phyloP scores from a whole-genome alignment of 1,139 yeast genomes.

The Candida freyschussii region DNA sequence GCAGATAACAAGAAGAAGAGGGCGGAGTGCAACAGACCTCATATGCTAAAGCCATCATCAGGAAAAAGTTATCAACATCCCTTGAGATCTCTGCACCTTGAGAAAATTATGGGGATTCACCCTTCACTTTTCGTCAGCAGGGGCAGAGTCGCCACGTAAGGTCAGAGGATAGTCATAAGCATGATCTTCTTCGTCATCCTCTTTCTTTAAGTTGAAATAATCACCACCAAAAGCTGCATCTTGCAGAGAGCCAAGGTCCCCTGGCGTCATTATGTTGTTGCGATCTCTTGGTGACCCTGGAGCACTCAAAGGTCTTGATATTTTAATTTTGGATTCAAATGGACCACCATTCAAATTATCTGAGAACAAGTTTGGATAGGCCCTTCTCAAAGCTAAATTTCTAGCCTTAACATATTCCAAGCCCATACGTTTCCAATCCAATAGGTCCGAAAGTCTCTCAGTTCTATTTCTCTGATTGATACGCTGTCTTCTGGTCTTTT shows the following conservation, averaged over 20 bases:
- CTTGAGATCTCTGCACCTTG: too few species aligned
- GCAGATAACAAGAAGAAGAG: too few species aligned
- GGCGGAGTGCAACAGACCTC: too few species aligned
- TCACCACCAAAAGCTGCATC: slow-evolving; percentile 84
- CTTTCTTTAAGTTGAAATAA: slow-evolving; percentile 72
- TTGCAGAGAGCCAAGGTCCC: slow-evolving; percentile 93
- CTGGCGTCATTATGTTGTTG: slow-evolving; percentile 85
- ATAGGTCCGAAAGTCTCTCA: slow-evolving; percentile 83
- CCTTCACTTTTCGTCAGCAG: slow-evolving; percentile 28
- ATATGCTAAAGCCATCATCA: too few species aligned
- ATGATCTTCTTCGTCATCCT: slow-evolving; percentile 32
- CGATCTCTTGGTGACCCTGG: slow-evolving; percentile 90
- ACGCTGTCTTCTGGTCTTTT: slow-evolving; percentile 92
- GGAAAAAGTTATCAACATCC: too few species aligned
- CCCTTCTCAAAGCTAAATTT: slow-evolving; percentile 84
- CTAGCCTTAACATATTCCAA: slow-evolving; percentile 94
- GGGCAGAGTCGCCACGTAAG: slow-evolving; percentile 36
- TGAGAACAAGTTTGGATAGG: slow-evolving; percentile 83
- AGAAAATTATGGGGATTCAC: neutral
- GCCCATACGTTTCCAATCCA: slow-evolving; percentile 99
- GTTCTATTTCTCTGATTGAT: slow-evolving; percentile 97
- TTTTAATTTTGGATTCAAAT: slow-evolving; percentile 46
- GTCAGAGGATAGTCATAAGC: slow-evolving; percentile 35
- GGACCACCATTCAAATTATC: slow-evolving; percentile 32
- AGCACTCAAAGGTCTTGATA: slow-evolving; percentile 87